phyloP scores from a whole-genome alignment of 495 filamentous ascomycete genomes.

The Staphylotrichum longicolle region DNA sequence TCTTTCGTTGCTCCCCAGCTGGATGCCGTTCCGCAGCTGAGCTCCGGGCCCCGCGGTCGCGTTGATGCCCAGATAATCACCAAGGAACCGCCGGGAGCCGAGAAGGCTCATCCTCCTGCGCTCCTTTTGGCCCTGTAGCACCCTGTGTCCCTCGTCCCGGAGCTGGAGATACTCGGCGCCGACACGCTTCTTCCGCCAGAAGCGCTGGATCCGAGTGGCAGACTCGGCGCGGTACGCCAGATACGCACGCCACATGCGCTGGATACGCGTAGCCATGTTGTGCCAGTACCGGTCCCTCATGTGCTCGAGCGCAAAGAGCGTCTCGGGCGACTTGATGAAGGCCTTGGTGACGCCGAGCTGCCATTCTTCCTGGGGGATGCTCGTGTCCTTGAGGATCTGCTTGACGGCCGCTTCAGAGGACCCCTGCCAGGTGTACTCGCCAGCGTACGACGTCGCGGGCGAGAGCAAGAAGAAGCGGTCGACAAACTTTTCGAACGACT shows the following conservation, averaged over 20 bases:
- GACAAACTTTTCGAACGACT: conserved; percentile 97
- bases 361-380: conserved; percentile 91
- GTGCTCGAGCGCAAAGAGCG: conserved; percentile 91
- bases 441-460: conserved; percentile 90
- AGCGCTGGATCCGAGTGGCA: conserved; percentile 88
- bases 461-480: conserved; percentile 97
- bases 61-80: conserved; percentile 89
- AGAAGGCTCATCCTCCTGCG: conserved; percentile 84
- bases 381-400: conserved; percentile 93
- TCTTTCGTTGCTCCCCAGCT: conserved; percentile 62
- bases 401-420: conserved; percentile 82
- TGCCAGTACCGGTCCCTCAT: conserved; percentile 99
- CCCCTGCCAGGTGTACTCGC: conserved; percentile 94
- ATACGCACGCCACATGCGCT: conserved; percentile 96
- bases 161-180: conserved; percentile 84
- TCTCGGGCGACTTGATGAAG: conserved; percentile 98
- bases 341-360: conserved; percentile 97
- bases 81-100: conserved; percentile 87
- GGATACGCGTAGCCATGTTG: conserved; percentile 98
- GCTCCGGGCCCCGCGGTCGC: conserved; percentile 78
- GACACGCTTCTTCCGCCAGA: conserved; percentile 88
- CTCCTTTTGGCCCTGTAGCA: conserved; percentile 84
- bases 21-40: conserved; percentile 69
- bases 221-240: conserved; percentile 88
- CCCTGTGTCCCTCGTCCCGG: conserved; percentile 82